Conservation (phyloP, 2,329 filamentous ascomycete species). For the Leptographium lundbergii region DNA sequence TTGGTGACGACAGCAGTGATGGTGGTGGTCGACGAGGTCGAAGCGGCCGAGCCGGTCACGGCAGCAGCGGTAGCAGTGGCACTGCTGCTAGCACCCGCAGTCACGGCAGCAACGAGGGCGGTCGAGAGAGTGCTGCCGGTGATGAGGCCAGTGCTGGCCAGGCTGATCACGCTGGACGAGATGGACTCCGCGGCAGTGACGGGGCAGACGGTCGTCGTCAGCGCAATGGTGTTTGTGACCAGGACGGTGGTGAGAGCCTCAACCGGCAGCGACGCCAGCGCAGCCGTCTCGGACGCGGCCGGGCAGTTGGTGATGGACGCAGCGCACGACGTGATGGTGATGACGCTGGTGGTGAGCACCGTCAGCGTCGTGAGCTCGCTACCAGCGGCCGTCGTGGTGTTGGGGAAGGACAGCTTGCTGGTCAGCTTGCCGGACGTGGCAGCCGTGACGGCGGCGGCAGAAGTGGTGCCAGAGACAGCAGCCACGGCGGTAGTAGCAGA, state of each 20-base stretch:
- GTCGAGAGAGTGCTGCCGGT: constrained; percentile 26
- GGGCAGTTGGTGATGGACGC: constrained; percentile 16
- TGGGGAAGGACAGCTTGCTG: not conserved
- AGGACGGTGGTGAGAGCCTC: constrained; percentile 18
- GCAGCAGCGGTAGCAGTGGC: constrained; percentile 11
- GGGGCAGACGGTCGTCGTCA: constrained; percentile 30
- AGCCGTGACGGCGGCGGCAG: constrained; percentile 23
- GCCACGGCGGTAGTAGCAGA: constrained; percentile 3
- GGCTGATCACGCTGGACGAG: constrained; percentile 22
- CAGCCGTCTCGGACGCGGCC: constrained; percentile 20
- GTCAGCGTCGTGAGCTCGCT: constrained; percentile 25
- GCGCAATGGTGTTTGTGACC: constrained; percentile 25
- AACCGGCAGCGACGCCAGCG: constrained; percentile 16
- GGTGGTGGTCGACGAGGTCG: constrained; percentile 7
- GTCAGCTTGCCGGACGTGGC: constrained; percentile 16
- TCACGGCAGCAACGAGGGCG: constrained; percentile 20
- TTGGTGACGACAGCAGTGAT: not conserved
- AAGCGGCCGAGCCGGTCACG: constrained; percentile 6
- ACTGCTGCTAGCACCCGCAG: constrained; percentile 14
- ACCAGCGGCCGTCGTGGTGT: not conserved
- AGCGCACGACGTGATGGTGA: constrained; percentile 18
- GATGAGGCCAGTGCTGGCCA: constrained; percentile 20
- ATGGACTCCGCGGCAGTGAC: constrained; percentile 25
- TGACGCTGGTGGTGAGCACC: constrained; percentile 27
- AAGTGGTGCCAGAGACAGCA: too few relatives aligned